A percentile compares a stretch with the other conserved stretches of the same genome.
Conservation (phyloP, 1,284 basidiomycete species). For the Malassezia obtusa region DNA sequence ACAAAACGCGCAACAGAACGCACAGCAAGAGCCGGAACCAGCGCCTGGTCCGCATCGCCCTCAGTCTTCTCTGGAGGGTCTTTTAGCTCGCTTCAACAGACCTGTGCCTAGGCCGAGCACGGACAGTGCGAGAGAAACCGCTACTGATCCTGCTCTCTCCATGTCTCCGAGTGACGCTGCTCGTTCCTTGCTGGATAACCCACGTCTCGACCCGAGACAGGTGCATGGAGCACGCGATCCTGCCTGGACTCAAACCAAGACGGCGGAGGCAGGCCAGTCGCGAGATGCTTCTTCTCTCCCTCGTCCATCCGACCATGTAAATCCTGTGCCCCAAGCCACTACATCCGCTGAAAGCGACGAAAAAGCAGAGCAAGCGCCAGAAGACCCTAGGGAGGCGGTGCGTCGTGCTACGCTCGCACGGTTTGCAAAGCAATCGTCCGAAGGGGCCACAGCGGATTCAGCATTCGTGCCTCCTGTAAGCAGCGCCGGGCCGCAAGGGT, state of each 20-base stretch:
- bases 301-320: too few species aligned
- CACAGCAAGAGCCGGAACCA: background rate
- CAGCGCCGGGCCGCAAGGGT: too few species aligned
- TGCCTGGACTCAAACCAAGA: too few species aligned
- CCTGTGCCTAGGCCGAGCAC: background rate
- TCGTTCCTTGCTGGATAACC: background rate
- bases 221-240: too few species aligned
- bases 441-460: too few species aligned
- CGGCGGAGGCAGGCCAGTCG: too few species aligned
- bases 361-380: too few species aligned
- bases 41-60: background rate
- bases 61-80: background rate
- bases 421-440: too few species aligned
- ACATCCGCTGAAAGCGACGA: too few species aligned
- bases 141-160: background rate
- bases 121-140: background rate
- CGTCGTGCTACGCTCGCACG: conserved; percentile 2
- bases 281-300: too few species aligned
- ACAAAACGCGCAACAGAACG: background rate
- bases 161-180: background rate
- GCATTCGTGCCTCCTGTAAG: too few species aligned
- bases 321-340: too few species aligned
- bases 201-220: background rate
- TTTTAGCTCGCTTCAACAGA: background rate
- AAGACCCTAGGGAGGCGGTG: conserved; percentile 1